A percentile compares a stretch with the other conserved stretches of the same genome.
phyloP scores from a whole-genome alignment of 768 basidiomycete species.

The Rhodotorula graminis region DNA sequence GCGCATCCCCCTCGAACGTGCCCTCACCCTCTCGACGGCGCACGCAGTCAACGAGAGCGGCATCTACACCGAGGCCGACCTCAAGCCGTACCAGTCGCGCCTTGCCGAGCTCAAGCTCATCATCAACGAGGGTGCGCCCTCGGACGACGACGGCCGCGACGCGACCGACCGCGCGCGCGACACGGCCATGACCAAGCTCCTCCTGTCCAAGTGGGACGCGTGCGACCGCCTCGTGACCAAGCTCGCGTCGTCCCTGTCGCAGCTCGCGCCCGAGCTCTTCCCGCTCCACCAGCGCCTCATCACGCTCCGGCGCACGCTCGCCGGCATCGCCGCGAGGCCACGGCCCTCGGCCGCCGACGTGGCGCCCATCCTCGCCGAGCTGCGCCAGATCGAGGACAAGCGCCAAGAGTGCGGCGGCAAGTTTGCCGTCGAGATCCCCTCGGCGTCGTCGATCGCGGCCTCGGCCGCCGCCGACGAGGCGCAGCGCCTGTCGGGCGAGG shows the following conservation, averaged over 20 bases:
- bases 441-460: slow-evolving; percentile 52
- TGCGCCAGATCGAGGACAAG: slow-evolving; percentile 78
- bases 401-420: slow-evolving; percentile 16
- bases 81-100: slow-evolving; percentile 78
- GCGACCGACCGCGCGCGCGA: slow-evolving; percentile 65
- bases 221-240: slow-evolving; percentile 73
- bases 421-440: slow-evolving; percentile 18
- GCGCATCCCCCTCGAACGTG: slow-evolving; percentile 57
- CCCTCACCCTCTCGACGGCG: slow-evolving; percentile 45
- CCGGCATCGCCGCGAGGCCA: slow-evolving; percentile 70
- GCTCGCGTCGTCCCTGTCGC: slow-evolving; percentile 76
- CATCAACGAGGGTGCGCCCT: slow-evolving; percentile 67
- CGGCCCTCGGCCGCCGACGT: slow-evolving; percentile 78
- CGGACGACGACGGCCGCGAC: slow-evolving; percentile 1
- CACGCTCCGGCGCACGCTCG: slow-evolving; percentile 78
- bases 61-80: slow-evolving; percentile 85
- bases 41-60: slow-evolving; percentile 81
- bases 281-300: slow-evolving; percentile 87
- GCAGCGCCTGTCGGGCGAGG: neutral
- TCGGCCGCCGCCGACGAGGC: no score
- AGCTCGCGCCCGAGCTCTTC: slow-evolving; percentile 81
- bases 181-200: slow-evolving; percentile 76
- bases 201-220: slow-evolving; percentile 84
- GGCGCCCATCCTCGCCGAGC: slow-evolving; percentile 82
- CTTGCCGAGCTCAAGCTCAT: slow-evolving; percentile 77